These are phyloP conservation scores for Licmophora abbreviata DNA, from an alignment of 108 stramenopile genomes.

Conservation along the genomic window DNA sequence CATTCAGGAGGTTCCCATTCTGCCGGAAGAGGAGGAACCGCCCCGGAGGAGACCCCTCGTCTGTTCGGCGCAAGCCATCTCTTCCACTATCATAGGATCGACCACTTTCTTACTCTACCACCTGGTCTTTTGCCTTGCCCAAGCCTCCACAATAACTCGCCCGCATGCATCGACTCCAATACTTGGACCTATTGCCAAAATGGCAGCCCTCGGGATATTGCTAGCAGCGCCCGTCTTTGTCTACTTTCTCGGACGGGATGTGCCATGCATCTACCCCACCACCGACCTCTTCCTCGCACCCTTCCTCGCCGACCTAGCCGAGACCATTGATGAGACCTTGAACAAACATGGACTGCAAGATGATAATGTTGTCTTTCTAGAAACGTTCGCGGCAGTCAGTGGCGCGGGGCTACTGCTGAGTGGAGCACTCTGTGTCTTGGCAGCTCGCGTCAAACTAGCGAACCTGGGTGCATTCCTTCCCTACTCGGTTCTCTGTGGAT, in stretches of 20 bases:
- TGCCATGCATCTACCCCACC: constrained; percentile 39
- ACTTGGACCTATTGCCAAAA: constrained; percentile 30
- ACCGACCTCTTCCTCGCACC: constrained; percentile 68
- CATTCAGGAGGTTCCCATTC: too few species aligned
- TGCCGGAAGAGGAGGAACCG: too few species aligned
- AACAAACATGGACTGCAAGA: constrained; percentile 20
- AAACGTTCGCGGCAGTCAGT: constrained; percentile 49
- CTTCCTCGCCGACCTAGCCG: constrained; percentile 55
- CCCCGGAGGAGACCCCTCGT: too few species aligned
- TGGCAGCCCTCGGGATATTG: constrained; percentile 28
- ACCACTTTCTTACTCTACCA: constrained; percentile 37
- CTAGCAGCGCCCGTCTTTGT: constrained; percentile 17
- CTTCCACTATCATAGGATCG: constrained; percentile 23
- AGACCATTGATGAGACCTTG: constrained; percentile 40
- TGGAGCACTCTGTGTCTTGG: constrained; percentile 31
- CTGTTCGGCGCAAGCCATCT: too few species aligned
- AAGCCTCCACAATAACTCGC: constrained; percentile 53
- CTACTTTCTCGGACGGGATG: constrained; percentile 10
- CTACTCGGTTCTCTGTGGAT: constrained; percentile 63
- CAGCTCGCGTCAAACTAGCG: constrained; percentile 45
- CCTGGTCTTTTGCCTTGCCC: constrained; percentile 62
- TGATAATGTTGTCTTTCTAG: constrained; percentile 45
- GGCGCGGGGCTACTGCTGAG: constrained; percentile 34
- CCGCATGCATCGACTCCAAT: constrained; percentile 19
- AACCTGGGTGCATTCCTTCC: constrained; percentile 65